Evolutionary conservation across 2,329 filamentous ascomycete genomes (phyloP).

Genomic region (Arthrobotrys iridis): DNA sequence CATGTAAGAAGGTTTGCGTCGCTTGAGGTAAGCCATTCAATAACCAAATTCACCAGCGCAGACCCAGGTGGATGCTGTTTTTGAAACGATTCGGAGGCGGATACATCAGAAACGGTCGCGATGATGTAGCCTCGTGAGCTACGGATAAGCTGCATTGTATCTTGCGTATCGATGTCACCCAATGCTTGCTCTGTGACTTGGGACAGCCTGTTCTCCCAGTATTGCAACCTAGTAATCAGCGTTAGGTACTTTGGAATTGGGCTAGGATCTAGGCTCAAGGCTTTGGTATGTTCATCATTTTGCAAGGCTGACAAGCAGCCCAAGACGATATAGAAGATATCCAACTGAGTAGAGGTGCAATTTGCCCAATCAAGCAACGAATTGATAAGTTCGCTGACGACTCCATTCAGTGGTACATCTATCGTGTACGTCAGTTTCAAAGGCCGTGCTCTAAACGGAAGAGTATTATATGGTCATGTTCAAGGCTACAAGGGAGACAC

Average conservation of each 20-base stretch:
- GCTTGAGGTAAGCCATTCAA: conserved; percentile 60
- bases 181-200: too few relatives aligned
- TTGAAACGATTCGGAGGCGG: conserved; percentile 51
- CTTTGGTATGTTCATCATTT: conserved; percentile 12
- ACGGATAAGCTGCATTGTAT: conserved; percentile 32
- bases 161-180: conserved; percentile 21
- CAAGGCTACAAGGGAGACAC: neutral
- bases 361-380: conserved; percentile 12
- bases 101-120: conserved; percentile 55
- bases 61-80: conserved; percentile 62
- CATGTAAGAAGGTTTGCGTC: conserved; percentile 64
- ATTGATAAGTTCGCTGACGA: neutral
- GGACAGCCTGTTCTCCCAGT: conserved; percentile 24
- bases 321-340: conserved; percentile 20
- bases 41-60: conserved; percentile 60
- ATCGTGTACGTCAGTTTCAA: neutral
- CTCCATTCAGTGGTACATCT: neutral
- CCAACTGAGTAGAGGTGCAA: neutral
- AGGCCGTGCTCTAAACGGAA: too few relatives aligned
- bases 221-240: conserved; percentile 11
- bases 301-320: neutral
- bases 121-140: conserved; percentile 53
- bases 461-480: neutral
- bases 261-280: neutral
- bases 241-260: conserved; percentile 1